These are phyloP conservation scores for Trypanosoma brucei DNA, from an alignment of 208 protist species.

Conservation along the genomic window DNA sequence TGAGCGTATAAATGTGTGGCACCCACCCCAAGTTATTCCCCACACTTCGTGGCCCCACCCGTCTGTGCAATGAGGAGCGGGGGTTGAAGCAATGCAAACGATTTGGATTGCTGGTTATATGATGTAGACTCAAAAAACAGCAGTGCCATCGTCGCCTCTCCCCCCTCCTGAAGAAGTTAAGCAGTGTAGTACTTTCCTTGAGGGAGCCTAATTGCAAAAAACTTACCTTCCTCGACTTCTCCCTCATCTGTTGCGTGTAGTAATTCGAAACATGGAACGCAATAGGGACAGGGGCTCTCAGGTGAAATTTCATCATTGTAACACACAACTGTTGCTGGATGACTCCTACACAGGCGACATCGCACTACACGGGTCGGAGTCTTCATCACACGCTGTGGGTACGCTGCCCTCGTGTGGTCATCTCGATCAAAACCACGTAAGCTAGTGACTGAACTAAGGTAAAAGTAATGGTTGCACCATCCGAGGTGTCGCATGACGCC, in stretches of 20 bases:
- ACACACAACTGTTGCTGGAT: constrained; percentile 60
- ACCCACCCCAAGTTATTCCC: too few species aligned
- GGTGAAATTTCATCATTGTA: constrained; percentile 36
- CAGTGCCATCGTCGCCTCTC: too few species aligned
- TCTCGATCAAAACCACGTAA: constrained; percentile 32
- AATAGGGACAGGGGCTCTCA: constrained; percentile 68
- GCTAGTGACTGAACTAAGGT: constrained; percentile 33
- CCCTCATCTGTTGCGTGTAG: constrained; percentile 57
- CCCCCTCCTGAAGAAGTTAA: too few species aligned
- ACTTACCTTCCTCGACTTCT: constrained; percentile 15
- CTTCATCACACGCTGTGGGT: constrained; percentile 56
- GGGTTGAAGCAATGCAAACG: too few species aligned
- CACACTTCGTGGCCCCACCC: too few species aligned
- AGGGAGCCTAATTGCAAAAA: constrained; percentile 15
- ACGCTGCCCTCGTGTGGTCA: constrained; percentile 27
- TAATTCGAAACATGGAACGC: constrained; percentile 60
- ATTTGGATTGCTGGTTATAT: too few species aligned
- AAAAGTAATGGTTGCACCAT: constrained; percentile 78
- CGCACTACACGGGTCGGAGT: constrained; percentile 28
- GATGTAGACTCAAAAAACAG: too few species aligned
- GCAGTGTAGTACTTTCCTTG: constrained; percentile 17
- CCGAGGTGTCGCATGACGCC: constrained; percentile 63
- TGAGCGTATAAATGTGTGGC: too few species aligned
- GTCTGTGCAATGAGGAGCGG: too few species aligned
- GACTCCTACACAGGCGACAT: constrained; percentile 54